These are phyloP conservation scores for Withania somnifera DNA, from an alignment of 305 asterid species.

Conservation along the genomic window DNA sequence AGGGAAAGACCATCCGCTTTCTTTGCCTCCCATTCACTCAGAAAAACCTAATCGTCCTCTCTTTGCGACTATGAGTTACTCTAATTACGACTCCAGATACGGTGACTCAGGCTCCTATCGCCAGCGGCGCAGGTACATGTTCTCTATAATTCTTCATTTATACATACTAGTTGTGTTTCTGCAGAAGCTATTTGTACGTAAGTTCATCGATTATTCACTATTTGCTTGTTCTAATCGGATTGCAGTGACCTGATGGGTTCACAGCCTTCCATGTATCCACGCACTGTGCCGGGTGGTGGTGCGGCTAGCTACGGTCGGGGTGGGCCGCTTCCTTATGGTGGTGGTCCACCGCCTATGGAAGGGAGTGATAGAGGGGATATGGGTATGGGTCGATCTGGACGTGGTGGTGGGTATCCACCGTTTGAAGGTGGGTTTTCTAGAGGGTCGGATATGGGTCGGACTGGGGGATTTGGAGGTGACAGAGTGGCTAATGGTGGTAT, in stretches of 20 bases:
- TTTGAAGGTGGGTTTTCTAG: conserved; percentile 4
- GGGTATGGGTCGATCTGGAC: conserved; percentile 3
- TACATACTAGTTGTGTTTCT: not conserved
- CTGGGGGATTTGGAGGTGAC: conserved; percentile 11
- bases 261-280: conserved; percentile 27
- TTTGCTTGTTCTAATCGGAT: not conserved
- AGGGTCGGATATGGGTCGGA: not conserved
- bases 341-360: conserved; percentile 31
- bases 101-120: conserved; percentile 67
- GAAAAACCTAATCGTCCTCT: conserved; percentile 29
- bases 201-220: too few relatives aligned
- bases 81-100: conserved; percentile 52
- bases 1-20: not conserved
- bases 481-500: conserved; percentile 27
- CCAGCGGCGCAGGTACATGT: conserved; percentile 67
- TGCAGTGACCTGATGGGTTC: conserved; percentile 63
- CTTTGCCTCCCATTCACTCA: conserved; percentile 7
- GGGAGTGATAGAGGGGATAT: conserved; percentile 25
- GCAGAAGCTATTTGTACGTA: not conserved
- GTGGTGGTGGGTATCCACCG: conserved; percentile 5
- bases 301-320: conserved; percentile 50
- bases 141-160: not conserved
- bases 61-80: conserved; percentile 29
- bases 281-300: conserved; percentile 40
- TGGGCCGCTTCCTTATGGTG: conserved; percentile 37